Evolutionary conservation across 805 yeast species (phyloP), one percentile per base, ranked within the genome.

Genomic region (Torulaspora franciscae): DNA sequence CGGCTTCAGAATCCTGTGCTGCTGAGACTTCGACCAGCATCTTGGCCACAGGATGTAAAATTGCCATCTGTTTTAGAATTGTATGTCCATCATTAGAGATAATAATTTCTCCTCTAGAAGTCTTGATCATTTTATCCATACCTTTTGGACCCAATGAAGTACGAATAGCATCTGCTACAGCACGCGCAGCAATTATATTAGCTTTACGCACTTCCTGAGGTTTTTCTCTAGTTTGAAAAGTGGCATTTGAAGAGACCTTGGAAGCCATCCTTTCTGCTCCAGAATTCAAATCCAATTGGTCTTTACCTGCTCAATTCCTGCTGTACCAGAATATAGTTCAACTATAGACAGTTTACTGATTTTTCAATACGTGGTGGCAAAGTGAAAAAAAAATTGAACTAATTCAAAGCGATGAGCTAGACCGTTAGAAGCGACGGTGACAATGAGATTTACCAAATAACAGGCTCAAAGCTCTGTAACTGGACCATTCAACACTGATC

Each of bases 1-100:
- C 99, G n/a, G 98, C 99, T 67, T 90, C 99, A 30, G 90, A 85
- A 59, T 93, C 99, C 69, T 93, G 99, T 1, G 99, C 98, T 33
- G 90, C 96, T 48, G 95, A 84, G 23, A 93, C 86, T 64, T 93
- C 98, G 36, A 93, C 99, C n/a, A 80, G 72, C 98, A 93, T 93
- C 61, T 89, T 84, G 1, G 99, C 99, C 1, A 96, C 99, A 2
- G 99, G 99, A 65, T 93, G 99, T 64, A 93, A 76, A 40, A 93
- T 95, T 1, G 99, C 98, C 98, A 93, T 93, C 66, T 93, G 97
- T 59, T 86, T 82, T 56, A 91, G 73, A 56, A 93, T 93, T 3
- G 99, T 93, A 67, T 95, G 98, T 27, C 99, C 99, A 69, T 93
- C 99, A 66, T 93, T 93, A 51, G 98, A 89, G 56, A 93, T 90